Percentiles rank a stretch among this genome's conserved stretches.
These are phyloP conservation scores for Adiantum capillusveneris DNA, from an alignment of 75 land plant genomes.

Conservation along the genomic window DNA sequence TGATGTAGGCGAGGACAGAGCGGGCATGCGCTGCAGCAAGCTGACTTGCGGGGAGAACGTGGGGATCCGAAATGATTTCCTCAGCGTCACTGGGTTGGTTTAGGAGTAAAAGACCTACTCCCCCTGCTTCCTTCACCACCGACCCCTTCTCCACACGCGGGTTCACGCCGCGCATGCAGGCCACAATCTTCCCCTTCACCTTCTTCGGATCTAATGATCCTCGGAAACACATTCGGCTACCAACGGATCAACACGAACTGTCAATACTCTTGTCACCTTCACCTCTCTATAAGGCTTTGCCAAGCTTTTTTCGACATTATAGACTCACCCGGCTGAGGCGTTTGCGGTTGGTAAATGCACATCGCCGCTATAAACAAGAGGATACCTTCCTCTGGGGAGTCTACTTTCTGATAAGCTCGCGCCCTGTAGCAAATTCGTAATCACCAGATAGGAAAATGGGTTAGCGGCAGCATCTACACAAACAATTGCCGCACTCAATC, in stretches of 20 bases:
- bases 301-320: too few relatives aligned
- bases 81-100: conserved; percentile 24
- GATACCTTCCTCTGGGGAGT: not conserved
- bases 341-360: not conserved
- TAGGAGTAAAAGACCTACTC: conserved; percentile 42
- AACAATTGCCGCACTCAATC: not conserved
- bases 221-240: conserved; percentile 26
- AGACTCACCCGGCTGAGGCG: not conserved
- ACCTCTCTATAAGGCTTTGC: too few relatives aligned
- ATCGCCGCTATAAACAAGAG: not conserved
- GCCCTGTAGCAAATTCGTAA: conserved; percentile 6
- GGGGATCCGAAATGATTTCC: conserved; percentile 35
- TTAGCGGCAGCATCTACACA: not conserved
- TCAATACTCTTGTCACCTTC: too few relatives aligned
- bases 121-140: conserved; percentile 35
- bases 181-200: conserved; percentile 52
- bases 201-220: conserved; percentile 43
- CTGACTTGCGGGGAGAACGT: conserved; percentile 41
- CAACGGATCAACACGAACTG: not conserved
- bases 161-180: conserved; percentile 39
- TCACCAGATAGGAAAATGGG: not conserved
- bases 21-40: conserved; percentile 25
- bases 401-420: not conserved
- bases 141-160: conserved; percentile 36
- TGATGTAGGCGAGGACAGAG: conserved; percentile 36